Conservation (phyloP, 805 yeast species). For the Komagataella kurtzmanii region DNA sequence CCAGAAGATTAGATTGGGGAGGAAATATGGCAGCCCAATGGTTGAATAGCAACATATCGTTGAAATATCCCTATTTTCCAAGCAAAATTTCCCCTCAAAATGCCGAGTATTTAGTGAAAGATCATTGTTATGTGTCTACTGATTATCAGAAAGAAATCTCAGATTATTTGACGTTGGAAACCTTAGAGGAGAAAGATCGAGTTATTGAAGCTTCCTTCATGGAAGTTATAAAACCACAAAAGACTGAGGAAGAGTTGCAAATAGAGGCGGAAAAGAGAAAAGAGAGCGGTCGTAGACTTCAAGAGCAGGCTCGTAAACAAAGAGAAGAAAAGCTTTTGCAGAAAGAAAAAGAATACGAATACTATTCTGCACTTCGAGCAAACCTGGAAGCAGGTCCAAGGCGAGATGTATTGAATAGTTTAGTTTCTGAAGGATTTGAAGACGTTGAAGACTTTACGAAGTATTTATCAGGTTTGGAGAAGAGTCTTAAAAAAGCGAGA, state of each 20-base stretch:
- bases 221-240: conserved; percentile 52
- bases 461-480: conserved; percentile 51
- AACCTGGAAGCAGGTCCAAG: conserved; percentile 36
- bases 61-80: conserved; percentile 92
- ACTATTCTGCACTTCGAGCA: conserved; percentile 46
- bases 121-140: conserved; percentile 65
- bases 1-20: conserved; percentile 87
- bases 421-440: conserved; percentile 67
- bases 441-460: conserved; percentile 60
- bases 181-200: conserved; percentile 55
- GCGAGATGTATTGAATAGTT: conserved; percentile 36
- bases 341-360: conserved; percentile 68
- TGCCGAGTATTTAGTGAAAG: conserved; percentile 52
- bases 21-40: conserved; percentile 63
- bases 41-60: conserved; percentile 44
- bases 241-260: conserved; percentile 72
- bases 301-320: conserved; percentile 83
- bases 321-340: conserved; percentile 69
- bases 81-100: conserved; percentile 51
- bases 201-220: conserved; percentile 75
- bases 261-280: conserved; percentile 65
- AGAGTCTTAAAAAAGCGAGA: conserved; percentile 53
- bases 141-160: conserved; percentile 56
- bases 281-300: conserved; percentile 80
- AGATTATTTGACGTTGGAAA: conserved; percentile 42